Base-by-base conservation (phyloP, 106 monocot species). In the Dendrobium chrysotoxum region DNA sequence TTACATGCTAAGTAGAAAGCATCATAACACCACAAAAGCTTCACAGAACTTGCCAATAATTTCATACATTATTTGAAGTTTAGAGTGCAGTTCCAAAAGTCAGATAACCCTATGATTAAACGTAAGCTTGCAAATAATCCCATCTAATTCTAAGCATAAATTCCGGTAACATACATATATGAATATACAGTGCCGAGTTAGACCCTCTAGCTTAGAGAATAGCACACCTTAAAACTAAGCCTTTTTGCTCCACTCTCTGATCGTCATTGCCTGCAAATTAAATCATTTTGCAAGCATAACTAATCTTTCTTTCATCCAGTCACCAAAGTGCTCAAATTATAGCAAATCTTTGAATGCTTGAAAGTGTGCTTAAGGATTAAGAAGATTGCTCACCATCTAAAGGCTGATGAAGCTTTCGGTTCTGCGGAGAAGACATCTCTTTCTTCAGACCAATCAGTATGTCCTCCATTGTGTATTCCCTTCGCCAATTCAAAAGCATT, bases 381-480 rank as follows among this genome's bases (percentile, higher is more conserved):
- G n/a, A 74, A 42, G 17, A 42, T 5, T 21, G 74, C 74, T 13
- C 71, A 91, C 93, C 90, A 79, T 93, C 93, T 16, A 72, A 82
- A 68, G 91, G 91, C 47, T 93, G 93, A 25, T 80, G 66, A 10
- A 93, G 84, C 72, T 75, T 91, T 23, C 93, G 50, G 74, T 93
- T 93, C 58, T 93, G 91, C 39, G 91, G 86, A 77, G 93, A 79
- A 16, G 84, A 70, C 93, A 93, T 93, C 54, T 93, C 93, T 57
- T 91, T 93, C 87, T 91, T 93, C 75, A 93, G 83, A 38, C 44
- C 57, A 5, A 79, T 85, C 23, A 93, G 79, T 47, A 93, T 83
- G 79, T 93, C 91, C 75, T 93, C 91, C 91, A 93, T 91, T 18
- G 91, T 93, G 82, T 91, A 81, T 54, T 93, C 91, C 74, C 91